A percentile compares a stretch with the other conserved stretches of the same genome.
These are phyloP conservation scores for Phenoliferia sp. DNA, from an alignment of 1,284 basidiomycete genomes.

Conservation along the genomic window DNA sequence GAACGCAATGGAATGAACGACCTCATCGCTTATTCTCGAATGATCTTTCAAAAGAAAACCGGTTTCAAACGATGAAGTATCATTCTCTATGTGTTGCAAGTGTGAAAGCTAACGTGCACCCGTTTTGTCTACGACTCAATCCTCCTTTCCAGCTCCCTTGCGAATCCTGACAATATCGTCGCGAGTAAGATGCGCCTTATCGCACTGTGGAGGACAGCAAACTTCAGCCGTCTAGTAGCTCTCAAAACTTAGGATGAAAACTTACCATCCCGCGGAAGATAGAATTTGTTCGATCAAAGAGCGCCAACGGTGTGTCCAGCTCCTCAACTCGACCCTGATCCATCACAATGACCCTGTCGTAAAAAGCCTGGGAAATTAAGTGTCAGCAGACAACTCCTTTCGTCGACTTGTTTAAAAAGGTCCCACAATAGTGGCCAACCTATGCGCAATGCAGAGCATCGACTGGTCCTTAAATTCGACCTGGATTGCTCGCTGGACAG, in stretches of 20 bases:
- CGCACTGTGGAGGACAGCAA: not conserved
- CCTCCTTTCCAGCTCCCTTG: not conserved
- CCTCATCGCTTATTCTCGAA: too few species aligned
- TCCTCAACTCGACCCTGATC: conserved; percentile 65
- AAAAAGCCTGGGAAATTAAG: conserved; percentile 73
- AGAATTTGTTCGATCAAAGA: conserved; percentile 51
- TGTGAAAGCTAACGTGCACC: too few species aligned
- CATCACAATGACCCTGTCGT: conserved; percentile 74
- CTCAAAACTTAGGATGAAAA: not conserved
- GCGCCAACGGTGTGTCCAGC: conserved; percentile 60
- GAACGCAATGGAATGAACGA: too few species aligned
- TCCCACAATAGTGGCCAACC: not conserved
- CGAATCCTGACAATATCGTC: not conserved
- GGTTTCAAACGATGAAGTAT: too few species aligned
- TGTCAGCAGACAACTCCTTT: conserved; percentile 34
- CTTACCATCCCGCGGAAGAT: not conserved
- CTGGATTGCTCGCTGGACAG: conserved; percentile 66
- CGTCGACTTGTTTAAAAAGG: not conserved
- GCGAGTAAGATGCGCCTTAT: not conserved
- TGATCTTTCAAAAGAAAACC: too few species aligned
- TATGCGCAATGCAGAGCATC: conserved; percentile 43
- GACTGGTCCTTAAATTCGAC: conserved; percentile 61
- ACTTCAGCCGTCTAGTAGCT: not conserved
- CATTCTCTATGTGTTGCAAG: too few species aligned
- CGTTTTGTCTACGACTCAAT: too few species aligned